Conservation (phyloP, 2,329 filamentous ascomycete species). For the Microdochium trichocladiopsis region DNA sequence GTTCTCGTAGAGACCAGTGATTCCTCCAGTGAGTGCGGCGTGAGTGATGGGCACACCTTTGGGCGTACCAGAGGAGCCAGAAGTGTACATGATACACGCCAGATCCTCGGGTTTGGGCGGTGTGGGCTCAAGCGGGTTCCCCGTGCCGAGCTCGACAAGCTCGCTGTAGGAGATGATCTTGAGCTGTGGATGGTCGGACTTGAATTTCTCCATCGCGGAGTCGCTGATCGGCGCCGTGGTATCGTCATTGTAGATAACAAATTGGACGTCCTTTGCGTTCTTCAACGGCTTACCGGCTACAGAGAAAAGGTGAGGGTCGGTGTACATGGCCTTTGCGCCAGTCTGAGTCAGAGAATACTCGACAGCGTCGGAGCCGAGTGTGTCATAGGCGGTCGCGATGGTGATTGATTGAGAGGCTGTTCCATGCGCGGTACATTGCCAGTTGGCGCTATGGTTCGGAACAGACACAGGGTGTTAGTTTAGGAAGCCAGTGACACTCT, state of each 20-base stretch:
- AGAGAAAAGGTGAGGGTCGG: constrained; percentile 71
- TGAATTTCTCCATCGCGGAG: constrained; percentile 47
- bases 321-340: constrained; percentile 73
- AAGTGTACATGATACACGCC: constrained; percentile 83
- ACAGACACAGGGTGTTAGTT: constrained; percentile 37
- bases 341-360: constrained; percentile 83
- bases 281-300: constrained; percentile 50
- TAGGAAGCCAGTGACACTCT: constrained; percentile 14
- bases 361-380: constrained; percentile 76
- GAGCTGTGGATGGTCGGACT: constrained; percentile 46
- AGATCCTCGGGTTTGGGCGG: constrained; percentile 69
- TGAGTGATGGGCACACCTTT: constrained; percentile 86
- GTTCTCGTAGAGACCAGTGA: constrained; percentile 73
- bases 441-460: constrained; percentile 54
- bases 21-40: constrained; percentile 69
- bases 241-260: constrained; percentile 56
- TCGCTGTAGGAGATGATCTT: constrained; percentile 48
- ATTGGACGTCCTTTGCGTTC: constrained; percentile 47
- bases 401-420: constrained; percentile 79
- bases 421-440: constrained; percentile 74
- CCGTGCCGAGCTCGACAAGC: constrained; percentile 50
- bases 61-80: constrained; percentile 80
- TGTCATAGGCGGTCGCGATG: constrained; percentile 93
- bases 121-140: constrained; percentile 63
- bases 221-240: constrained; percentile 42